Percentiles rank a stretch among this genome's conserved stretches.
Conservation (phyloP, 2,329 filamentous ascomycete genomes). For the Fusarium vanettenii region DNA sequence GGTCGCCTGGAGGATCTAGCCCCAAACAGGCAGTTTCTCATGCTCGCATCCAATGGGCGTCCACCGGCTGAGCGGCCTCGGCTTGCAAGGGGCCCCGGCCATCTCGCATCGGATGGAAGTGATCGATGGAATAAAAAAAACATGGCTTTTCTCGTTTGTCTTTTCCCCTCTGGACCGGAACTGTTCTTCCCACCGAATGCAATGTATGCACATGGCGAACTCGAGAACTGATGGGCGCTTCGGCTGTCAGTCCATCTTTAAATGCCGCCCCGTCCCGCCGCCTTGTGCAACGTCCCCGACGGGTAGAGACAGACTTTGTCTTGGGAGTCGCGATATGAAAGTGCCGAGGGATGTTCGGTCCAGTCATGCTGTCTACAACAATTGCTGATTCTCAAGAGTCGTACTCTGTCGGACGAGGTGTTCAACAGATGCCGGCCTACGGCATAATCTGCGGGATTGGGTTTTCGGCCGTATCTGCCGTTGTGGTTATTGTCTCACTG, state of each 20-base stretch:
- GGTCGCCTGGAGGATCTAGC: background rate
- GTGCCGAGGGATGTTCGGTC: background rate
- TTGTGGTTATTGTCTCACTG: slow-evolving; percentile 7
- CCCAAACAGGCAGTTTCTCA: slow-evolving; percentile 32
- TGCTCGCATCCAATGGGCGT: slow-evolving; percentile 28
- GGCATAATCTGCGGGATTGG: background rate
- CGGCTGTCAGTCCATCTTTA: background rate
- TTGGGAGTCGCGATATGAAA: background rate
- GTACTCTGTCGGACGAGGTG: background rate
- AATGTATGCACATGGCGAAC: background rate
- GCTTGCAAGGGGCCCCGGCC: slow-evolving; percentile 19
- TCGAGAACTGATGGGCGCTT: background rate
- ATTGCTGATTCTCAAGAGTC: background rate
- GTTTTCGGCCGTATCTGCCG: slow-evolving; percentile 2
- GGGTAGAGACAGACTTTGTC: background rate
- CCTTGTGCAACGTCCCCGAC: background rate
- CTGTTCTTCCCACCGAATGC: background rate
- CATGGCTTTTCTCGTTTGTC: background rate
- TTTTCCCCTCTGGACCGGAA: background rate
- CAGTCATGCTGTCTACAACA: background rate
- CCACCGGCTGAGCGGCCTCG: slow-evolving; percentile 14
- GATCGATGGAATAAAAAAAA: background rate
- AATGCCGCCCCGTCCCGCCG: background rate
- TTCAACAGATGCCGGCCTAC: background rate
- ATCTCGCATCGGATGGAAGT: background rate